Conservation (phyloP, 495 filamentous ascomycete species). For the Penicillium coffeae region DNA sequence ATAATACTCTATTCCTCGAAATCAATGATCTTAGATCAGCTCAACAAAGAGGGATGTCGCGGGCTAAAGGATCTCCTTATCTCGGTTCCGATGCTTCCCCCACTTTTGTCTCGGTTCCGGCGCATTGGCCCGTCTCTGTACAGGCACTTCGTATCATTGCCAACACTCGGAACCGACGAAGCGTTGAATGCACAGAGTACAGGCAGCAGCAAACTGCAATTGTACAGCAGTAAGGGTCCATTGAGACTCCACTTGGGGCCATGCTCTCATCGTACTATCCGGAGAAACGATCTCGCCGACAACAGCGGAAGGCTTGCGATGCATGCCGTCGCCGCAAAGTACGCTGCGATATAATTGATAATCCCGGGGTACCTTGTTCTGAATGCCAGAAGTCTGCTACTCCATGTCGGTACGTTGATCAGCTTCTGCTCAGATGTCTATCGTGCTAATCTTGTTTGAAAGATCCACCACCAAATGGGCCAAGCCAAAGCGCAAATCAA, state of each 20-base stretch:
- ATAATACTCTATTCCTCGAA: too few species aligned
- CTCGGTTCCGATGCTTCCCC: too few species aligned
- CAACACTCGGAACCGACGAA: too few species aligned
- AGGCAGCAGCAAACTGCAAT: too few species aligned
- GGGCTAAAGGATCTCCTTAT: too few species aligned
- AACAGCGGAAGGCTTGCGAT: not conserved
- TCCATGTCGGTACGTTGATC: not conserved
- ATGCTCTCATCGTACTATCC: not conserved
- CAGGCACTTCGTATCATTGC: too few species aligned
- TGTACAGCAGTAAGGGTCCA: not conserved
- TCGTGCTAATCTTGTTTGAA: too few species aligned
- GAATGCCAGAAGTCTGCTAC: not conserved
- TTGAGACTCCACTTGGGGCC: not conserved
- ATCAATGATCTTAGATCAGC: too few species aligned
- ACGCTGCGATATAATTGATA: not conserved
- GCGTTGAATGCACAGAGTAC: not conserved
- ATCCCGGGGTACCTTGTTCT: not conserved
- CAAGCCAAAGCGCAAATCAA: not conserved
- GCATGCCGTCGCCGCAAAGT: not conserved
- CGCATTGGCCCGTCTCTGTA: too few species aligned
- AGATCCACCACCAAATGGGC: not conserved
- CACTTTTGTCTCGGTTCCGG: too few species aligned
- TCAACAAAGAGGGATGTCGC: too few species aligned
- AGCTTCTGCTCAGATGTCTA: too few species aligned
- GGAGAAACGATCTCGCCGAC: not conserved